A percentile compares a stretch with the other conserved stretches of the same genome.
Conservation (phyloP, 805 yeast genomes). For the Saccharomyces mikatae region DNA sequence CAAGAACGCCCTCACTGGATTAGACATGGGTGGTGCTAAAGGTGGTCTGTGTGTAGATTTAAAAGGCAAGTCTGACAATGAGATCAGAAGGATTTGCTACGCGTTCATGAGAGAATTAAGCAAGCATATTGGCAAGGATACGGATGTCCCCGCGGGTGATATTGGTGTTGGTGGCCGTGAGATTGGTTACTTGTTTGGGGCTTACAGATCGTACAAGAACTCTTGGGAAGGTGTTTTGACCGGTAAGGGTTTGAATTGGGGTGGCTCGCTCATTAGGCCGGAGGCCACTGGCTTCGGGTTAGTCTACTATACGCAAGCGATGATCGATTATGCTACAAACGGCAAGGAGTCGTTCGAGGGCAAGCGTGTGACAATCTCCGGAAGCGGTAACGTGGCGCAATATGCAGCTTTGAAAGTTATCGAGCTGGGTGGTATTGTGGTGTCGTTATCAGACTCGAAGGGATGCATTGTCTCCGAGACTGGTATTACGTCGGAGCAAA, state of each 20-base stretch:
- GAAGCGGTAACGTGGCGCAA: slow-evolving; percentile 99
- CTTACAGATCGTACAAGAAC: slow-evolving; percentile 86
- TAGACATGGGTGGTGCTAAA: slow-evolving; percentile 98
- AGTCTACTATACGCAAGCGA: slow-evolving; percentile 93
- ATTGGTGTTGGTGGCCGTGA: slow-evolving; percentile 96
- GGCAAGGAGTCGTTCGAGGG: slow-evolving; percentile 88
- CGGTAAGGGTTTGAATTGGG: slow-evolving; percentile 97
- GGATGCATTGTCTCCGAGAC: slow-evolving; percentile 73
- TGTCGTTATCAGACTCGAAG: slow-evolving; percentile 89
- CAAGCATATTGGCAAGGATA: slow-evolving; percentile 93
- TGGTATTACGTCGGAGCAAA: slow-evolving; percentile 81
- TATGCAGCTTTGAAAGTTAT: slow-evolving; percentile 96
- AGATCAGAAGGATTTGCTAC: slow-evolving; percentile 94
- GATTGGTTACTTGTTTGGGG: slow-evolving; percentile 92
- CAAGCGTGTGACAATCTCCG: slow-evolving; percentile 93
- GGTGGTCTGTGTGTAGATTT: slow-evolving; percentile 99
- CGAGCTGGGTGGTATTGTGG: slow-evolving; percentile 93
- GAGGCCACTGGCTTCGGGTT: slow-evolving; percentile 99
- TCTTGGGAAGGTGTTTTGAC: slow-evolving; percentile 95
- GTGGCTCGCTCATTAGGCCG: slow-evolving; percentile 97
- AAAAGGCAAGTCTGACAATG: slow-evolving; percentile 85
- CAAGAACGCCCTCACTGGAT: slow-evolving; percentile 95
- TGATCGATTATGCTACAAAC: slow-evolving; percentile 85
- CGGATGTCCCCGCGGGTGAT: slow-evolving; percentile 99
- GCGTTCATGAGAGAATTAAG: slow-evolving; percentile 93